Conservation (phyloP, 768 basidiomycete genomes). For the Podaxis carcinomalis region DNA sequence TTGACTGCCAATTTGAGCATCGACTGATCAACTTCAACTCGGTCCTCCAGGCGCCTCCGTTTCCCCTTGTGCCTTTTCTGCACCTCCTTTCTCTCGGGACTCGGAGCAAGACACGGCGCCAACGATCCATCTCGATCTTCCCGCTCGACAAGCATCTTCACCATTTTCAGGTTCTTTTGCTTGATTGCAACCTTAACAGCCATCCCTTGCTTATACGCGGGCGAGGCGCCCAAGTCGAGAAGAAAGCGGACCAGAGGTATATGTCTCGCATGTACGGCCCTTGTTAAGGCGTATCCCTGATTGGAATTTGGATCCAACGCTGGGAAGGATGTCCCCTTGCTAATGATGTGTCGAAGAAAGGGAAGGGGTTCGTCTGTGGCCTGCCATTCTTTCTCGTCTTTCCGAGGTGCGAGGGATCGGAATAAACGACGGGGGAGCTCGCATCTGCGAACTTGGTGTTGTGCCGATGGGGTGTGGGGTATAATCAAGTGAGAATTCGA, state of each 20-base stretch:
- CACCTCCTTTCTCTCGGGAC: conserved; percentile 10
- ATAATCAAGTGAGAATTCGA: conserved; percentile 13
- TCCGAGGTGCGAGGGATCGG: conserved; percentile 37
- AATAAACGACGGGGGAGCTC: conserved; percentile 71
- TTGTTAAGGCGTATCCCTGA: conserved; percentile 78
- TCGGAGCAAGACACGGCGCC: not conserved
- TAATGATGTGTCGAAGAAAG: conserved; percentile 56
- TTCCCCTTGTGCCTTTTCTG: conserved; percentile 30
- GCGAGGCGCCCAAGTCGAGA: conserved; percentile 69
- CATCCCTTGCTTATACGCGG: conserved; percentile 53
- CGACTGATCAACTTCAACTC: conserved; percentile 44
- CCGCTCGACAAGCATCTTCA: conserved; percentile 63
- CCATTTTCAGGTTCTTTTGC: conserved; percentile 59
- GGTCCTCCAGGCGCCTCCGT: conserved; percentile 54
- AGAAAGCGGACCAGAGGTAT: conserved; percentile 66
- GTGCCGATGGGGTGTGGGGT: not conserved
- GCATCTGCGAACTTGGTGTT: conserved; percentile 17
- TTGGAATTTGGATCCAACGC: conserved; percentile 58
- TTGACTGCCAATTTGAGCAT: conserved; percentile 69
- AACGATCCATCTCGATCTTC: conserved; percentile 1
- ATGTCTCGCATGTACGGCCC: conserved; percentile 67
- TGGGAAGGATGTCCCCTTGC: conserved; percentile 29
- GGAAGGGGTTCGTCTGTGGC: conserved; percentile 56
- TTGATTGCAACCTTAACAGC: conserved; percentile 75
- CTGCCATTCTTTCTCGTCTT: conserved; percentile 31